Conservation (phyloP, 192 early-diverging fungal species). For the Podila clonocystis region DNA sequence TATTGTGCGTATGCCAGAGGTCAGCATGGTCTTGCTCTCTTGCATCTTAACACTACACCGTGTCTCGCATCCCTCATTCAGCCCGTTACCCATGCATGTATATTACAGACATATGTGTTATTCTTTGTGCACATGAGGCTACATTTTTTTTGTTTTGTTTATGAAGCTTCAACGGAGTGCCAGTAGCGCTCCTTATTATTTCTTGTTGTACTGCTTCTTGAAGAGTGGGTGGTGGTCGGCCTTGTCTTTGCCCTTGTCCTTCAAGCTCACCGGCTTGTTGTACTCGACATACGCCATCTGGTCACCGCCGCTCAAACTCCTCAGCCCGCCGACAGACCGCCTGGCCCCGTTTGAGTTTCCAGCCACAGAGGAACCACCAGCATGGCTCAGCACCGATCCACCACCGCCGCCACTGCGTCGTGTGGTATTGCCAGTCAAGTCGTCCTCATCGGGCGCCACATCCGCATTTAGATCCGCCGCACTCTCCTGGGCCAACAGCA, state of each 20-base stretch:
- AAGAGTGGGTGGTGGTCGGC: slow-evolving; percentile 72
- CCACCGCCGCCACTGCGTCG: slow-evolving; percentile 49
- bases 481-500: slow-evolving; percentile 78
- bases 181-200: slow-evolving; percentile 16
- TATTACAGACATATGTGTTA: too few species aligned
- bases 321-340: slow-evolving; percentile 73
- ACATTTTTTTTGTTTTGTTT: background rate
- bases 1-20: too few species aligned
- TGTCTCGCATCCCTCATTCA: too few species aligned
- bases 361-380: slow-evolving; percentile 44
- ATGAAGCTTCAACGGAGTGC: background rate
- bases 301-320: slow-evolving; percentile 88
- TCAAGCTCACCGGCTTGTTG: slow-evolving; percentile 40
- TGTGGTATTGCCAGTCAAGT: slow-evolving; percentile 56
- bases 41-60: too few species aligned
- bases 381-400: slow-evolving; percentile 54
- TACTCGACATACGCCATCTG: slow-evolving; percentile 96
- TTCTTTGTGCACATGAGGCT: too few species aligned
- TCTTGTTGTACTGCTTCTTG: slow-evolving; percentile 70
- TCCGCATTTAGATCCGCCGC: slow-evolving; percentile 68
- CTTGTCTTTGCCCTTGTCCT: slow-evolving; percentile 50
- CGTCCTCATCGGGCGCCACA: slow-evolving; percentile 70
- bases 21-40: too few species aligned
- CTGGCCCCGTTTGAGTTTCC: slow-evolving; percentile 54
- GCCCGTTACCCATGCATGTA: too few species aligned